Base-by-base conservation (phyloP, 164 flowering plant genomes). In the Brasenia schreberi region DNA sequence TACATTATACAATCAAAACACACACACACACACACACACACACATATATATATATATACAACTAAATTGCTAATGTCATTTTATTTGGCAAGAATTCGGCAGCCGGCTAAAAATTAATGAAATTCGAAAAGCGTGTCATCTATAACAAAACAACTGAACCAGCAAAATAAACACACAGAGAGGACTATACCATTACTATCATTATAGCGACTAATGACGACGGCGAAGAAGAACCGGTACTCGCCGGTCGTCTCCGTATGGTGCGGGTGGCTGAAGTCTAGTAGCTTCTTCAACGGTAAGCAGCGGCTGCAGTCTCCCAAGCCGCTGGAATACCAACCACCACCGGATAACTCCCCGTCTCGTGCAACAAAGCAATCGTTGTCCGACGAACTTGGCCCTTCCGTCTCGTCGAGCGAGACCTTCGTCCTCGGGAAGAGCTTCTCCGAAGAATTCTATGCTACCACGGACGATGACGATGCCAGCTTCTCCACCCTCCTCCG, bases 221-320 rank as follows among this genome's bases (percentile, higher is more conserved):
- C 44, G 33, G 66, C 18, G 65, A 71, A 52, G 49, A 71, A 63
- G 53, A 7, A 5, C 53, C 53, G 53, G 7, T 12, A 45, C 39
- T 7, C 49, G 42, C 69, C 42, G 65, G 49, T 43, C 42, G 66
- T 71, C 69, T 71, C 73, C 16, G 49, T 71, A 63, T 17, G 52
- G 62, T 71, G 73, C 73, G 69, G 73, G 59, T 71, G 73, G 61
- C 65, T 62, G n/a, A 53, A 62, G 61, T 43, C 68, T 18, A 70
- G 65, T 9, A 60, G 61, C 73, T 68, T 70, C 62, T 61, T 68
- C 7, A 7, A 7, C 7, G 53, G 53, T 7, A 45, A 45, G 53
- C 53, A 45, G 53, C 7, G 53, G 7, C 53, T 12, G 53, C 14
- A 7, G 53, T 45, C 53, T 45, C 53, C 53, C 11, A 7, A 7